These are phyloP conservation scores for Knoxdaviesia capensis DNA, from an alignment of 2,329 filamentous ascomycete species.

Conservation along the genomic window DNA sequence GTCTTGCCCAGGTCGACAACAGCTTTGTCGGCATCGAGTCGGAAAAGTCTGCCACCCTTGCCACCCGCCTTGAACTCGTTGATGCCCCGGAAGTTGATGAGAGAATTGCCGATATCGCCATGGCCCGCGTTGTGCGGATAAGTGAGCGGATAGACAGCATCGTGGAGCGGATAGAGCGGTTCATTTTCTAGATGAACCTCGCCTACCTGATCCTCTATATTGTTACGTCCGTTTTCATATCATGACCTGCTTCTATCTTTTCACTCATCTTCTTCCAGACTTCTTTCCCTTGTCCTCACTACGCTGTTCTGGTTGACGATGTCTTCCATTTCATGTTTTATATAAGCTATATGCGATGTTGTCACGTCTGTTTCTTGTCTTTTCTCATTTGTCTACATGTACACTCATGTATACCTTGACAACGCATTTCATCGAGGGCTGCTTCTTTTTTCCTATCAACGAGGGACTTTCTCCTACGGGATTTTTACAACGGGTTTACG, in stretches of 20 bases:
- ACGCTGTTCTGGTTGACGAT: too few species aligned
- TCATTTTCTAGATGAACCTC: not conserved
- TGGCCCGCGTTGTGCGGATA: conserved; percentile 30
- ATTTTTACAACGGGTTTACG: too few species aligned
- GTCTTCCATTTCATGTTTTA: too few species aligned
- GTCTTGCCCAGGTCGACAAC: conserved; percentile 15
- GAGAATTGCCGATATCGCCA: conserved; percentile 19
- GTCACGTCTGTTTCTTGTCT: not conserved
- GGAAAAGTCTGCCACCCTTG: conserved; percentile 35
- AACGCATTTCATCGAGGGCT: too few species aligned
- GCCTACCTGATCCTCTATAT: not conserved
- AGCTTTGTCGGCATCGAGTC: conserved; percentile 33
- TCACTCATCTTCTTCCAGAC: not conserved
- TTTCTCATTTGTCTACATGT: not conserved
- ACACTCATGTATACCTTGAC: too few species aligned
- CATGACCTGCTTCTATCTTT: not conserved
- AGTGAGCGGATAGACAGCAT: conserved; percentile 10
- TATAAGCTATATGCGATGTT: not conserved
- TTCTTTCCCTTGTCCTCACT: too few species aligned
- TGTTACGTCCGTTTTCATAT: not conserved
- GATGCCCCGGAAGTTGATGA: conserved; percentile 30
- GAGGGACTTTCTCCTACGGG: too few species aligned
- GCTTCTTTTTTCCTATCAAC: too few species aligned
- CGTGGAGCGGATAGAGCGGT: conserved; percentile 4
- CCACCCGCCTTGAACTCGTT: conserved; percentile 39